phyloP scores from a whole-genome alignment of 352 stramenopile species.

The Globisporangium polare region DNA sequence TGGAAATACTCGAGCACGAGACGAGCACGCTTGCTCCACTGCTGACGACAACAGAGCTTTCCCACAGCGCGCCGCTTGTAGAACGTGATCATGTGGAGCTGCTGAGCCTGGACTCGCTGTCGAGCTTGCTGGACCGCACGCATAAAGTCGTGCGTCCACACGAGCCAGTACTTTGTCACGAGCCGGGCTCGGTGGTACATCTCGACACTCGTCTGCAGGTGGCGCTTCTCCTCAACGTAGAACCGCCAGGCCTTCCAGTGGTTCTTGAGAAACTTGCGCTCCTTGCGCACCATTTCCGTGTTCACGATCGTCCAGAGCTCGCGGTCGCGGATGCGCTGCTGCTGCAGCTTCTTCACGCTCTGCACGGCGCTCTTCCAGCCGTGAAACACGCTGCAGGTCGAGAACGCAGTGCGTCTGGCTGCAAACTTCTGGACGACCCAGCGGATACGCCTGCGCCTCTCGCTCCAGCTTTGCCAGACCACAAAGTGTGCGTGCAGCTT shows the following conservation, averaged over 20 bases:
- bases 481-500: conserved; percentile 26
- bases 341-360: conserved; percentile 41
- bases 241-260: conserved; percentile 48
- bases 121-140: conserved; percentile 5
- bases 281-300: conserved; percentile 40
- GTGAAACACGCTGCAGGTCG: conserved; percentile 15
- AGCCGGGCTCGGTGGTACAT: conserved; percentile 44
- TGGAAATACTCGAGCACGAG: conserved; percentile 38
- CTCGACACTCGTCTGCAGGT: conserved; percentile 41
- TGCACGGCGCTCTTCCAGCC: conserved; percentile 40
- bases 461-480: conserved; percentile 27
- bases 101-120: background rate
- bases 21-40: conserved; percentile 22
- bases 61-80: conserved; percentile 16
- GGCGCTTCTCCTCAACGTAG: conserved; percentile 29
- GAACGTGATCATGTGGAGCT: conserved; percentile 1
- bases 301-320: conserved; percentile 56
- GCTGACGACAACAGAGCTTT: conserved; percentile 6
- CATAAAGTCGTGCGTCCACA: conserved; percentile 52
- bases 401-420: conserved; percentile 1
- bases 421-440: conserved; percentile 16
- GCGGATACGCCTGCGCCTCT: conserved; percentile 8
- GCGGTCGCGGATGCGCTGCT: conserved; percentile 42
- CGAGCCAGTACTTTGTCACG: conserved; percentile 60
- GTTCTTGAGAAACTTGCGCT: conserved; percentile 31